Evolutionary conservation across 2,329 filamentous ascomycete genomes (phyloP).

Genomic region (Cadophora luteo-olivacea): DNA sequence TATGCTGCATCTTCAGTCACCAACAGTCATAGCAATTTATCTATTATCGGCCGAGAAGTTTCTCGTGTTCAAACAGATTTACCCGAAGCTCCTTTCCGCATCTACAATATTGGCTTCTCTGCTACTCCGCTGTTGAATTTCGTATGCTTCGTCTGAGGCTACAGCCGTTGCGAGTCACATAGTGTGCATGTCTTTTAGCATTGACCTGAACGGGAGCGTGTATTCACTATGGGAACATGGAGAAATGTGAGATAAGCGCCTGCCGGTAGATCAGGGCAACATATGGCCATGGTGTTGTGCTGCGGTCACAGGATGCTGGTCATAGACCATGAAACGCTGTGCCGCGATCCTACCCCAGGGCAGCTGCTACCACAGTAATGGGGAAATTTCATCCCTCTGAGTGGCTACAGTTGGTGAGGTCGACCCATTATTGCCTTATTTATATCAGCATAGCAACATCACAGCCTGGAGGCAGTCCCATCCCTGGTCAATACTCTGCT

Average conservation of each 20-base stretch:
- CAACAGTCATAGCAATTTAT: neutral
- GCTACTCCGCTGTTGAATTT: neutral
- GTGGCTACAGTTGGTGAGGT: neutral
- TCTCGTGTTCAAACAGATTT: neutral
- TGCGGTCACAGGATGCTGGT: neutral
- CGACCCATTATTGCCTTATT: conserved; percentile 13
- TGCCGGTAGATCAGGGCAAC: neutral
- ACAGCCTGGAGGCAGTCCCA: conserved; percentile 28
- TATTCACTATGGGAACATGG: neutral
- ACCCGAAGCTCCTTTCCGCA: neutral
- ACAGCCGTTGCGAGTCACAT: neutral
- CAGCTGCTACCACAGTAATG: conserved; percentile 11
- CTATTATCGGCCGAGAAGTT: conserved; percentile 2
- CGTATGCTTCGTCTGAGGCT: neutral
- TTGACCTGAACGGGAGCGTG: no score
- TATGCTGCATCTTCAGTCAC: conserved; percentile 5
- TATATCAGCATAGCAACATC: conserved; percentile 17
- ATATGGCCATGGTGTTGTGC: neutral
- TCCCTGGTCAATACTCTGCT: conserved; percentile 11
- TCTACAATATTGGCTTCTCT: neutral
- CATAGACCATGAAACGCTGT: conserved; percentile 29
- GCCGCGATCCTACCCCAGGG: conserved; percentile 29
- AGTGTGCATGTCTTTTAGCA: neutral
- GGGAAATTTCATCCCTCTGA: neutral
- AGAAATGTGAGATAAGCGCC: neutral